These are phyloP conservation scores for Takashimella koratensis DNA, from an alignment of 1,284 basidiomycete species.

Conservation along the genomic window DNA sequence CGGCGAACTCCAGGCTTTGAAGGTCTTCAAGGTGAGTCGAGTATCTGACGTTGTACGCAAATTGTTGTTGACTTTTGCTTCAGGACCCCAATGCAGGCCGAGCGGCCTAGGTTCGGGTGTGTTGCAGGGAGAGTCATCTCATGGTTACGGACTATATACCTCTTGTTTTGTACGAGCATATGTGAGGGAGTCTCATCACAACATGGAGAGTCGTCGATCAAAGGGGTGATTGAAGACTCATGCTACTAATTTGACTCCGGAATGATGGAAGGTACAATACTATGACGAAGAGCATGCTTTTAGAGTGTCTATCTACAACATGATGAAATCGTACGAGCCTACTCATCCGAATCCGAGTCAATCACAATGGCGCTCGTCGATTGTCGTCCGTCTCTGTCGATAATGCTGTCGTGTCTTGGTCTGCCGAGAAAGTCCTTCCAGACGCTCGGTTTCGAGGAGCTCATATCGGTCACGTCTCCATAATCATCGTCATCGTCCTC, in stretches of 20 bases:
- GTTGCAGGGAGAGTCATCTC: background rate
- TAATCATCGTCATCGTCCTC: slow-evolving; percentile 1
- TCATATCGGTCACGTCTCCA: background rate
- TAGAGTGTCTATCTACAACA: too few species aligned
- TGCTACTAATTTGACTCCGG: too few species aligned
- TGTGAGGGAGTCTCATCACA: background rate
- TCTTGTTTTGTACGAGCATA: background rate
- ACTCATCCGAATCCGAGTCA: background rate
- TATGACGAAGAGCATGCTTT: too few species aligned
- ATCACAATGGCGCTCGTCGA: background rate
- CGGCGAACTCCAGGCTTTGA: slow-evolving; percentile 47
- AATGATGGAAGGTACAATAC: too few species aligned
- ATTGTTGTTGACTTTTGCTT: slow-evolving; percentile 1
- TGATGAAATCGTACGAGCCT: too few species aligned
- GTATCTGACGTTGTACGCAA: too few species aligned
- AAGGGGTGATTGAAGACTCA: too few species aligned
- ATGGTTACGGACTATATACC: background rate
- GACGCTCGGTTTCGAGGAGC: background rate
- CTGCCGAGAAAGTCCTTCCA: background rate
- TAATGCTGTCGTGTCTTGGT: background rate
- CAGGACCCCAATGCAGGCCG: slow-evolving; percentile 43
- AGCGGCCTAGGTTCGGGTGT: slow-evolving; percentile 42
- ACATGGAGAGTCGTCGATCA: too few species aligned
- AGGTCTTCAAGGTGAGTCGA: slow-evolving; percentile 42
- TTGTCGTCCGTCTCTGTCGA: background rate